Conservation (phyloP, 345 rosid genomes). For the Nephelium lappaceum region DNA sequence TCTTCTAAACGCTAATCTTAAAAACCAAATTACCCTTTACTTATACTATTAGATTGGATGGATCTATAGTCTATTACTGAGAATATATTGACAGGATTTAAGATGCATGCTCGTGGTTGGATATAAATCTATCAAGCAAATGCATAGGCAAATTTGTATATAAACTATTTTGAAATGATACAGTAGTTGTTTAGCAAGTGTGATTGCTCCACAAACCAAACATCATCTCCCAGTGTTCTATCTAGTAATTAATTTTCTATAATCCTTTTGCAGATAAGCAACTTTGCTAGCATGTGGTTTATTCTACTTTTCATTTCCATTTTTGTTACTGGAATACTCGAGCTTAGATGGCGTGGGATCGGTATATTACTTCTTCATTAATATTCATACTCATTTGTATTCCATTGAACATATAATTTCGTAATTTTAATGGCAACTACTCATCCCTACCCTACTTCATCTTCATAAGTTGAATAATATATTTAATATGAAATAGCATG, state of each 20-base stretch:
- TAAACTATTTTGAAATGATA: neutral
- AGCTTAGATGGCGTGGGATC: too few relatives aligned
- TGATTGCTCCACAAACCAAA: neutral
- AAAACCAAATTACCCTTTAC: neutral
- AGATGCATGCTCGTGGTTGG: conserved; percentile 99
- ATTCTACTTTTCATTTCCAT: conserved; percentile 93
- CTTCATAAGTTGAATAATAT: too few relatives aligned
- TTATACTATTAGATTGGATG: conserved; percentile 75
- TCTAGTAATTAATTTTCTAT: conserved; percentile 6
- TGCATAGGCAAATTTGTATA: neutral
- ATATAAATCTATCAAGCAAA: conserved; percentile 12
- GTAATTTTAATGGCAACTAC: too few relatives aligned
- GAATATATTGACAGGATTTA: conserved; percentile 97
- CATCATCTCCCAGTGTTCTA: neutral
- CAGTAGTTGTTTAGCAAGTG: neutral
- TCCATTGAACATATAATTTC: too few relatives aligned
- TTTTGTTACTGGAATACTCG: conserved; percentile 80
- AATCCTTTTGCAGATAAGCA: conserved; percentile 77
- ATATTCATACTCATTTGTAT: too few relatives aligned
- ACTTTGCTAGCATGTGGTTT: conserved; percentile 96
- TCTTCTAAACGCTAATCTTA: too few relatives aligned
- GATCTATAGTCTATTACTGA: conserved; percentile 99
- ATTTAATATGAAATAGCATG: too few relatives aligned
- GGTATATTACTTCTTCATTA: too few relatives aligned
- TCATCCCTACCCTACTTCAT: too few relatives aligned